A percentile compares a stretch with the other conserved stretches of the same genome.
Conservation (phyloP, 768 basidiomycete species). For the Rubroboletus pulcherrimus region DNA sequence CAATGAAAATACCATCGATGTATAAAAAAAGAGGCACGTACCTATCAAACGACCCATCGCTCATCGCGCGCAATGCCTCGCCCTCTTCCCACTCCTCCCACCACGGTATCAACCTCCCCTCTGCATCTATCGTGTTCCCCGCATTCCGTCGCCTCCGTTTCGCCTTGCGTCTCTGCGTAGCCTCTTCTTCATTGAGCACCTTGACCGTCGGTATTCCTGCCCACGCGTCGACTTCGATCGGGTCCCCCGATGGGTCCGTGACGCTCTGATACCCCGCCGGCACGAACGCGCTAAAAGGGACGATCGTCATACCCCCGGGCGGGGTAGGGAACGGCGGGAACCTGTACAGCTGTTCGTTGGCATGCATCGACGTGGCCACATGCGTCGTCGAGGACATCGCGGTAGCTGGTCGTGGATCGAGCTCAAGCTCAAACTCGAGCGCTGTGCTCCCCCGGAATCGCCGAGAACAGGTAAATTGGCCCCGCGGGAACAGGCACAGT, state of each 20-base stretch:
- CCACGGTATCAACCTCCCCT: conserved; percentile 27
- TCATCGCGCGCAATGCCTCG: conserved; percentile 20
- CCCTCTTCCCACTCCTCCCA: conserved; percentile 33
- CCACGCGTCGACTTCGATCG: conserved; percentile 27
- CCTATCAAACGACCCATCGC: conserved; percentile 25
- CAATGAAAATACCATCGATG: not conserved
- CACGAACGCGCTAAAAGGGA: conserved; percentile 41
- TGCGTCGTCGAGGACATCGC: not conserved
- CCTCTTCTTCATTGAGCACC: conserved; percentile 24
- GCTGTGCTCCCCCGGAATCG: too few relatives aligned
- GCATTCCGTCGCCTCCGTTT: conserved; percentile 15
- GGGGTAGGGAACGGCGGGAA: conserved; percentile 49
- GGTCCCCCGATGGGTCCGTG: conserved; percentile 4
- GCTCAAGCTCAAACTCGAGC: not conserved
- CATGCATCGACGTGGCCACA: too few relatives aligned
- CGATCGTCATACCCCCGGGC: conserved; percentile 39
- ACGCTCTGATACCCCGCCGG: conserved; percentile 22
- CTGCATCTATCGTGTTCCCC: conserved; percentile 17
- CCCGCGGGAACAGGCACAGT: too few relatives aligned
- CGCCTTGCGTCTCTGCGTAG: conserved; percentile 12
- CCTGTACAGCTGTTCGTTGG: not conserved
- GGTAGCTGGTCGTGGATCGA: not conserved
- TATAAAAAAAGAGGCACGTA: conserved; percentile 5
- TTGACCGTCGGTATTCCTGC: conserved; percentile 24
- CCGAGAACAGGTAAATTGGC: too few relatives aligned